A percentile compares a stretch with the other conserved stretches of the same genome.
These are phyloP conservation scores for Paxillus rubicundulus DNA, from an alignment of 768 basidiomycete species.

Conservation along the genomic window DNA sequence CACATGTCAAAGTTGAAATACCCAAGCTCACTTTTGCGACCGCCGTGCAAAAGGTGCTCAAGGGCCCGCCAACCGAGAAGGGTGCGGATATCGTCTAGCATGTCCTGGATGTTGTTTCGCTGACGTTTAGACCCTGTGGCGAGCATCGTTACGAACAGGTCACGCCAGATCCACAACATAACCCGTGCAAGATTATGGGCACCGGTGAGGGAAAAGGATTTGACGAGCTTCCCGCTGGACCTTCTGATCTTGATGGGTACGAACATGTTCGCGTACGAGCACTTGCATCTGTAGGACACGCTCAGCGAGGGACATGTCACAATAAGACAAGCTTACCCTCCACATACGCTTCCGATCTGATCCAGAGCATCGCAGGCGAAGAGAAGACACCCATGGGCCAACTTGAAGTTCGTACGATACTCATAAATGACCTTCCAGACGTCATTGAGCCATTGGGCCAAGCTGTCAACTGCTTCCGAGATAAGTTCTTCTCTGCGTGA, in stretches of 20 bases:
- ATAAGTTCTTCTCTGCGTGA: constrained; percentile 56
- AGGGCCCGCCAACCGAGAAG: constrained; percentile 50
- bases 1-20: neutral
- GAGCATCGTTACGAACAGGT: constrained; percentile 58
- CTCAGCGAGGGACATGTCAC: constrained; percentile 6
- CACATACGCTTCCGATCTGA: constrained; percentile 39
- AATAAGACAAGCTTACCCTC: constrained; percentile 33
- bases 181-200: constrained; percentile 45
- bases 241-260: constrained; percentile 45
- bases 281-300: constrained; percentile 47
- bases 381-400: constrained; percentile 56
- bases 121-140: constrained; percentile 33
- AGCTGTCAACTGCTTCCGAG: constrained; percentile 51
- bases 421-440: constrained; percentile 66
- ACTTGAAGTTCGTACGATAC: constrained; percentile 46
- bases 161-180: constrained; percentile 67
- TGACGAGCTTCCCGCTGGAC: constrained; percentile 44
- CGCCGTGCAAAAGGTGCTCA: constrained; percentile 54
- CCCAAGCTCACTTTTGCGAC: constrained; percentile 37
- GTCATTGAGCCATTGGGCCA: constrained; percentile 58
- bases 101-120: constrained; percentile 41
- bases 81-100: constrained; percentile 59
- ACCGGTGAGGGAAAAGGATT: constrained; percentile 48
- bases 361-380: constrained; percentile 47
- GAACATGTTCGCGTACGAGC: constrained; percentile 45